These are phyloP conservation scores for Crassisporium funariophilum DNA, from an alignment of 768 basidiomycete species.

Conservation along the genomic window DNA sequence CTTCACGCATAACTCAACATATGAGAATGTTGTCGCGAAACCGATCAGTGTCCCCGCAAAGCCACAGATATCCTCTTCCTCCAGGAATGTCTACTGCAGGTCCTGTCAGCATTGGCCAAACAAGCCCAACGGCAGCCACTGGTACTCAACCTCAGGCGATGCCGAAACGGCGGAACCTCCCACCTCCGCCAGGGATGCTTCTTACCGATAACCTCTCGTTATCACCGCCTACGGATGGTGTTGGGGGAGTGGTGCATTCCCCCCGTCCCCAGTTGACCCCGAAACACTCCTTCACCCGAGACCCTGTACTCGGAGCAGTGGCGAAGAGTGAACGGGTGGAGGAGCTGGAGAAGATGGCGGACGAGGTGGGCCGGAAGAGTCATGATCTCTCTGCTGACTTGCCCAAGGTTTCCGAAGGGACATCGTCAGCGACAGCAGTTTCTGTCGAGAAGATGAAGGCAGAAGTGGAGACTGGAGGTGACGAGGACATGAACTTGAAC, in stretches of 20 bases:
- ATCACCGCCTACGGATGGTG: slow-evolving; percentile 23
- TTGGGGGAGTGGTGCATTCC: slow-evolving; percentile 51
- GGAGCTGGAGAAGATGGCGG: slow-evolving; percentile 73
- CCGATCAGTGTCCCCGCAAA: slow-evolving; percentile 63
- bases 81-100: slow-evolving; percentile 7
- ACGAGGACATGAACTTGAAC: slow-evolving; percentile 29
- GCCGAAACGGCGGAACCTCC: slow-evolving; percentile 13
- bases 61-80: slow-evolving; percentile 53
- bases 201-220: slow-evolving; percentile 21
- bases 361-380: slow-evolving; percentile 44
- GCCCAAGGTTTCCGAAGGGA: slow-evolving; percentile 26
- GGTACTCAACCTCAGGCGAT: no score
- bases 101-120: slow-evolving; percentile 2
- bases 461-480: background rate
- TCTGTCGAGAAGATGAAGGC: slow-evolving; percentile 5
- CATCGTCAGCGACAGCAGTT: slow-evolving; percentile 4
- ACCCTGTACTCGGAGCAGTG: slow-evolving; percentile 38
- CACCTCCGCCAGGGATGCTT: slow-evolving; percentile 17
- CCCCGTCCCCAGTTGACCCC: slow-evolving; percentile 73
- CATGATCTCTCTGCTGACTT: slow-evolving; percentile 41
- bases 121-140: no score
- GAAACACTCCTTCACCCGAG: slow-evolving; percentile 52
- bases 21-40: slow-evolving; percentile 57
- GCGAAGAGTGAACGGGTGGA: slow-evolving; percentile 64
- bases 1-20: slow-evolving; percentile 60